Conservation (phyloP, 495 filamentous ascomycete species). For the Eremomyces bilateralis region DNA sequence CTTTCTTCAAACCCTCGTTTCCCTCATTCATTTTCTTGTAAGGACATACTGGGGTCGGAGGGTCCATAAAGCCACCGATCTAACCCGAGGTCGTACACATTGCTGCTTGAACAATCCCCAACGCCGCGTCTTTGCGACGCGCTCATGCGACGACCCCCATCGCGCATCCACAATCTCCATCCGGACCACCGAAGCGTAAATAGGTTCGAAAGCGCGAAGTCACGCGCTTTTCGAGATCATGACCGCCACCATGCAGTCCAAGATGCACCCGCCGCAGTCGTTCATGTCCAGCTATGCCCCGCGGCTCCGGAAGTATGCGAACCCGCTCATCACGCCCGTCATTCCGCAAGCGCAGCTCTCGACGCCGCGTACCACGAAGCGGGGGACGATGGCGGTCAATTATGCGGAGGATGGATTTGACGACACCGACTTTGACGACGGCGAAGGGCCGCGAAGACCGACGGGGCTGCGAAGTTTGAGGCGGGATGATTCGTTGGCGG, state of each 20-base stretch:
- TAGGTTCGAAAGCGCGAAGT: not conserved
- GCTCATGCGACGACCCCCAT: no score
- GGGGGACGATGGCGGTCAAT: slow-evolving; percentile 87
- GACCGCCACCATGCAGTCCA: not conserved
- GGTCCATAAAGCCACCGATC: no score
- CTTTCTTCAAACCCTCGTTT: no score
- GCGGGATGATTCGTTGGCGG: slow-evolving; percentile 41
- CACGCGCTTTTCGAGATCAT: not conserved
- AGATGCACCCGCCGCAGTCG: slow-evolving; percentile 43
- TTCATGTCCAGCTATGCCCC: slow-evolving; percentile 84
- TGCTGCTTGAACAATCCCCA: no score
- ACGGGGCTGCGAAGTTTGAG: slow-evolving; percentile 68
- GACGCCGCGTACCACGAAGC: slow-evolving; percentile 72
- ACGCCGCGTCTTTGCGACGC: no score
- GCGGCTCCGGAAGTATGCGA: slow-evolving; percentile 74
- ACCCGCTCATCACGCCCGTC: slow-evolving; percentile 78
- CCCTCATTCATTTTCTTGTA: no score
- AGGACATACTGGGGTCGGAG: no score
- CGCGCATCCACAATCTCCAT: no score
- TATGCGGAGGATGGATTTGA: slow-evolving; percentile 94
- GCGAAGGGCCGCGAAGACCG: slow-evolving; percentile 51
- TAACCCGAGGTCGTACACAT: no score
- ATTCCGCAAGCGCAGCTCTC: slow-evolving; percentile 39
- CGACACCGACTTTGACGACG: slow-evolving; percentile 85
- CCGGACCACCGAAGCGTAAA: no score